phyloP scores from a whole-genome alignment of 441 rosid genomes.

The Eruca vesicaria region DNA sequence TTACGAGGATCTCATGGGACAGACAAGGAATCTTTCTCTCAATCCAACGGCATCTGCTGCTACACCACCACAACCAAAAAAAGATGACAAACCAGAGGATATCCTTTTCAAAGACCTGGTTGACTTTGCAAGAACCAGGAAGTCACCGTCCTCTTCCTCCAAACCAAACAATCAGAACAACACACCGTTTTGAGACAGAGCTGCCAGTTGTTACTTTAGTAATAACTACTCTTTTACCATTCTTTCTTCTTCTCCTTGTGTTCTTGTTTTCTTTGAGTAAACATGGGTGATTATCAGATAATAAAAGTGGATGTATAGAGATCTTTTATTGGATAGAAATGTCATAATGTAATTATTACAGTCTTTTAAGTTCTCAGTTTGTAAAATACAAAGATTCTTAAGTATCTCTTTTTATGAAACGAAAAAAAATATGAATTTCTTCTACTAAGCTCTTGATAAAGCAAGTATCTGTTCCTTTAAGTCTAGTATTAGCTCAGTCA shows the following conservation, averaged over 20 bases:
- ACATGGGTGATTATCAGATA: conserved; percentile 16
- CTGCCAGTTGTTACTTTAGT: conserved; percentile 16
- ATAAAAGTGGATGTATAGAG: conserved; percentile 14
- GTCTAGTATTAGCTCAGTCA: conserved; percentile 30
- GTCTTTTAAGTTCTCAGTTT: background rate
- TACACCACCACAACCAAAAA: conserved; percentile 47
- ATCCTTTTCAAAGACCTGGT: conserved; percentile 91
- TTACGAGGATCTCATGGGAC: conserved; percentile 64
- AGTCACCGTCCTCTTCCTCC: conserved; percentile 53
- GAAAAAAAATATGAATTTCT: background rate
- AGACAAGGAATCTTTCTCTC: conserved; percentile 67
- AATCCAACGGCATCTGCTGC: conserved; percentile 41
- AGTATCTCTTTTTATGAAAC: conserved; percentile 2
- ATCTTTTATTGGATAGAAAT: background rate
- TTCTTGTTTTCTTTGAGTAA: conserved; percentile 14
- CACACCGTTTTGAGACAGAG: conserved; percentile 52
- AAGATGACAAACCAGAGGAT: conserved; percentile 82
- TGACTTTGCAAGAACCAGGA: conserved; percentile 91
- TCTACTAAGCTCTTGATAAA: background rate
- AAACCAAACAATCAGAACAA: conserved; percentile 47
- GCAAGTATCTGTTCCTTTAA: background rate
- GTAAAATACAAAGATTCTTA: conserved; percentile 8
- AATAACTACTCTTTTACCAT: conserved; percentile 16
- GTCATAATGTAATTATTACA: conserved; percentile 7
- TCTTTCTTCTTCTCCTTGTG: conserved; percentile 22